A percentile compares a stretch with the other conserved stretches of the same genome.
Evolutionary conservation across 2,329 filamentous ascomycete species (phyloP).

Genomic region (Fusarium tjaetaba): DNA sequence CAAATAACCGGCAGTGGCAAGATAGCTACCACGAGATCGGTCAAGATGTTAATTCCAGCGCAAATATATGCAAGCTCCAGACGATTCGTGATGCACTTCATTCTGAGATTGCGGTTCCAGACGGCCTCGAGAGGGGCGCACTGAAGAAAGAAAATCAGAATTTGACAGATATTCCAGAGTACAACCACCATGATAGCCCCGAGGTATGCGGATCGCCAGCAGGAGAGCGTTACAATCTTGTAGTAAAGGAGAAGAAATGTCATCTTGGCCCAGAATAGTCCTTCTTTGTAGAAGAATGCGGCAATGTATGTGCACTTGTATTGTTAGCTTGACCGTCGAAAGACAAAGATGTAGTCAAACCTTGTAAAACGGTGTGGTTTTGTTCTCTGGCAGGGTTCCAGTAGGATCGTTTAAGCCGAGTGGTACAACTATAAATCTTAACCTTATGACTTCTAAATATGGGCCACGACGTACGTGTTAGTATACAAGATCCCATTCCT

Average conservation of each 20-base stretch:
- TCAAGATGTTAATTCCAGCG: constrained; percentile 20
- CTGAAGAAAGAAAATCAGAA: constrained; percentile 2
- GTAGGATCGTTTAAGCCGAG: constrained; percentile 14
- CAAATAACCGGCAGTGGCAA: constrained; percentile 28
- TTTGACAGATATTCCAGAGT: constrained; percentile 5
- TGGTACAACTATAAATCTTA: constrained; percentile 6
- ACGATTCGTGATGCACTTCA: neutral
- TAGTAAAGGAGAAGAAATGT: constrained; percentile 33
- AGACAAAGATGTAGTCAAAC: neutral
- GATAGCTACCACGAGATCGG: constrained; percentile 19
- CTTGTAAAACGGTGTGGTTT: neutral
- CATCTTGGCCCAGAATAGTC: constrained; percentile 17
- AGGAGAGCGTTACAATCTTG: constrained; percentile 16
- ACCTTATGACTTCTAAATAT: neutral
- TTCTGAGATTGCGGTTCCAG: constrained; percentile 13
- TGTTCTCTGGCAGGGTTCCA: neutral
- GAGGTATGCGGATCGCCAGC: constrained; percentile 5
- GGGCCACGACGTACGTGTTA: constrained; percentile 4
- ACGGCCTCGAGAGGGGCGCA: constrained; percentile 14
- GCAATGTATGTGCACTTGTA: constrained; percentile 20
- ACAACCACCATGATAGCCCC: neutral
- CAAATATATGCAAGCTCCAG: neutral
- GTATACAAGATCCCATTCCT: constrained; percentile 6
- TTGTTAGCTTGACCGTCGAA: neutral
- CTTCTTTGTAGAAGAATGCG: constrained; percentile 10